Evolutionary conservation across 2,329 filamentous ascomycete species (phyloP).

Genomic region (Botrytis medusae): DNA sequence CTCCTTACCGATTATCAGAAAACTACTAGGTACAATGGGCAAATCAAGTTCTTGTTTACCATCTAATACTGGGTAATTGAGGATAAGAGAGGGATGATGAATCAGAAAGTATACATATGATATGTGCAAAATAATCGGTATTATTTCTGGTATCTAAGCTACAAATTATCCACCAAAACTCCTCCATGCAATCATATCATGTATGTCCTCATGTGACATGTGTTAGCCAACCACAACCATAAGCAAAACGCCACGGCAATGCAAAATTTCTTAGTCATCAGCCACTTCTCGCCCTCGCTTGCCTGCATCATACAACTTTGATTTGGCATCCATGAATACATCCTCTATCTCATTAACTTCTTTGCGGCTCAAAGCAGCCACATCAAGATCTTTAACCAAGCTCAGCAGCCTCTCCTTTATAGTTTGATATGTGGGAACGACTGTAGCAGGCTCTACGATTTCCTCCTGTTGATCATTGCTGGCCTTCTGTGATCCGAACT

Average conservation of each 20-base stretch:
- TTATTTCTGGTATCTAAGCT: constrained; percentile 17
- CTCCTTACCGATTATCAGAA: neutral
- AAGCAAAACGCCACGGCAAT: constrained; percentile 32
- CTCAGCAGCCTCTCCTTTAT: constrained; percentile 55
- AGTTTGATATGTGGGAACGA: constrained; percentile 42
- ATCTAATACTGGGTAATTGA: neutral
- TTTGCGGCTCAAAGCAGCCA: constrained; percentile 58
- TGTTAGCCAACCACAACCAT: neutral
- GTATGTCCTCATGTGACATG: constrained; percentile 8
- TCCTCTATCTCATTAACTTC: constrained; percentile 74
- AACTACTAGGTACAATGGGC: neutral
- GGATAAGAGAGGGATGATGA: too few species aligned
- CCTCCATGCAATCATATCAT: constrained; percentile 19
- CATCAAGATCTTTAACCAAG: constrained; percentile 60
- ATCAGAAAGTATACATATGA: neutral
- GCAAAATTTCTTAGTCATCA: constrained; percentile 22
- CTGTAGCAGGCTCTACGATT: neutral
- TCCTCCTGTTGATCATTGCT: neutral
- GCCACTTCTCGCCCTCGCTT: constrained; percentile 49
- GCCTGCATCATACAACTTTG: constrained; percentile 70
- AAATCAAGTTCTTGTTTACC: neutral
- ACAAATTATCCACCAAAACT: constrained; percentile 11
- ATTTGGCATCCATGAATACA: constrained; percentile 74
- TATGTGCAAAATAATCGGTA: constrained; percentile 3
- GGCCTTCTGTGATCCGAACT: neutral